Evolutionary conservation across 139 green algal genomes (phyloP), one percentile per base, ranked within the genome.

Genomic region (Microglena sp.): DNA sequence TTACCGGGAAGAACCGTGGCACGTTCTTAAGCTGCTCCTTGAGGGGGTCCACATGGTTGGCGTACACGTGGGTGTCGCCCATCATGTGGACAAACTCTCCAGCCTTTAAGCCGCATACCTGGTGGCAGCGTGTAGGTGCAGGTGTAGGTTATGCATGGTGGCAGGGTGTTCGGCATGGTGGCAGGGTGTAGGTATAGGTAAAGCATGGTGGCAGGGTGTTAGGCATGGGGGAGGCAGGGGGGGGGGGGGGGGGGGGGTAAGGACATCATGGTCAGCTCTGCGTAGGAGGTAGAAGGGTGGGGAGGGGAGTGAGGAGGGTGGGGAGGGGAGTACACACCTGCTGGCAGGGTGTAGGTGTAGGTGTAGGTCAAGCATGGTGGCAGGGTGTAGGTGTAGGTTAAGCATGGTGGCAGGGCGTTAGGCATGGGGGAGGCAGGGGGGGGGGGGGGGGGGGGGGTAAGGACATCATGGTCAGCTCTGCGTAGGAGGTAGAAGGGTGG

Each of bases 61-160:
- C 68, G 80, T 99, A 99, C 59, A 98, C 89, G 68, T 99, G 94
- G 3, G 93, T 89, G 75, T 99, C 94, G 5, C 94, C 94, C 60
- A 97, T 81, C 18, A 87, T 76, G 73, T 98, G 92, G 28, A 99
- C 82, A 63, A 99, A 93, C 56, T 99, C 94, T 31, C 90, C 94
- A 0, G 86, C 80, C 59, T 71, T 72, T 32, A 98, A 80, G 4
- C 77, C 89, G 67, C 84, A 93, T 31, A 96, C 87, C 78, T 94
- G 77, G n/a, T n/a, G n/a, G n/a, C n/a, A n/a, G n/a, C 11, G 40
- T 50, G 11, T 50, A 15, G 40, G 29, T 68, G 29, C 29, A 22
- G 6, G 8, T 30, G 62, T 28, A 31, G 7, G 35, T 34, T 21
- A 33, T 22, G 27, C 5, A 59, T 6, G 28, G 27, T n/a, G 21